Evolutionary conservation across 1,284 basidiomycete genomes (phyloP), one percentile per base, ranked within the genome.

Genomic region (Vanrija sp.): DNA sequence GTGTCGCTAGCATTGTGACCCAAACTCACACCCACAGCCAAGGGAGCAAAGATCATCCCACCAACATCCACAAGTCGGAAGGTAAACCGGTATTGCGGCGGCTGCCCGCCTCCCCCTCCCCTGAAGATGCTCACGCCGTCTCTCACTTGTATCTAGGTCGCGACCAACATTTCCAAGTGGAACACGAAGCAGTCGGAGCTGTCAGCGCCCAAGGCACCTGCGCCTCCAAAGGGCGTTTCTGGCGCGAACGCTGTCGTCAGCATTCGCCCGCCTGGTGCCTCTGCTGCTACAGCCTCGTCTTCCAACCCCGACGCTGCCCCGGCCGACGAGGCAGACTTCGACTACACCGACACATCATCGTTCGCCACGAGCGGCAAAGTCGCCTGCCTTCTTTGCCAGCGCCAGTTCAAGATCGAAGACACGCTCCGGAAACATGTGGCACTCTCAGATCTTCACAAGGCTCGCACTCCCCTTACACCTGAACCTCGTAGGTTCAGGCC

Each of bases 371-470:
- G 66, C 15, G 78, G 73, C 60, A 84, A 84, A 52, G 79, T 89
- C 66, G 87, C 86, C 43, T 97, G 93, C 72, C 74, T 96, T 48
- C 83, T 97, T 7, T 97, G 93, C 69, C 85, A 91, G 51, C 83
- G 93, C 25, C 89, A 93, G 71, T 93, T 97, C 83, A 95, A 94
- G 77, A 80, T 83, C 3, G 65, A 87, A 52, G 91, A 94, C 14
- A 85, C 89, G 64, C 80, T 96, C 46, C 85, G 83, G 68, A 85
- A 90, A 42, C 93, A 97, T 71, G 91, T 88, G 71, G 87, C 85
- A 62, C 87, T 90, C 77, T 96, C 93, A 25, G 88, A 89, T 69
- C 79, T 97, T 61, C 93, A 97, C 79, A 96, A 95, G 87, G 92
- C 83, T 81, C 77, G 80, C 75, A 61, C 69, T 68, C 72, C 60